Conservation (phyloP, 176 grass and related monocot species). For the Poa annua region DNA sequence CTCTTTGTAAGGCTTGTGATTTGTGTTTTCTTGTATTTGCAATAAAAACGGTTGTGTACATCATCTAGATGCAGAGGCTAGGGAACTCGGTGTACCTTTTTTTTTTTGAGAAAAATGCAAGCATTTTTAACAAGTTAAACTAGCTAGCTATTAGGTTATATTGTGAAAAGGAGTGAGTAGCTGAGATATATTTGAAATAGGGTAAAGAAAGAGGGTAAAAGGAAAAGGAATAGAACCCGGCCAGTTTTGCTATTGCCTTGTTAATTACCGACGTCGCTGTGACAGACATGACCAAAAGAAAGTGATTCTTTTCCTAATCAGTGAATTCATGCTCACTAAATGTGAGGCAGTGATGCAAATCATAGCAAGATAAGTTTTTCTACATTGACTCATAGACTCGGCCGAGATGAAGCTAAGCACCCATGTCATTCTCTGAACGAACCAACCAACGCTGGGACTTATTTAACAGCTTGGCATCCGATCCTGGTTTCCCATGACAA, state of each 20-base stretch:
- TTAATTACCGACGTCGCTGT: neutral
- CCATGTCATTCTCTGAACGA: neutral
- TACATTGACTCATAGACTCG: neutral
- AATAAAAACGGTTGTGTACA: too few relatives aligned
- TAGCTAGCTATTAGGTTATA: too few relatives aligned
- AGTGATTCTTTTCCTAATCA: neutral
- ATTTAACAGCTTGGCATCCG: neutral
- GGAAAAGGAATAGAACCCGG: too few relatives aligned
- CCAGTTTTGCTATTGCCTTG: neutral
- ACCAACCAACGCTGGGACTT: neutral
- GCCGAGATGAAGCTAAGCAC: neutral
- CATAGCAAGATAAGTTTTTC: neutral
- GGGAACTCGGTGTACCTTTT: too few relatives aligned
- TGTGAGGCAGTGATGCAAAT: neutral
- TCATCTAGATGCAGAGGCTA: too few relatives aligned
- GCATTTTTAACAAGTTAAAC: too few relatives aligned
- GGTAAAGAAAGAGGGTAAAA: too few relatives aligned
- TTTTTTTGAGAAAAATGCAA: too few relatives aligned
- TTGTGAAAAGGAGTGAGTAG: too few relatives aligned
- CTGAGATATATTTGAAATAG: too few relatives aligned
- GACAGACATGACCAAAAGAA: neutral
- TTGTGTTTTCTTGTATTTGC: too few relatives aligned
- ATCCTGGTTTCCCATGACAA: slow-evolving; percentile 18
- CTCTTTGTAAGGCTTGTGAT: too few relatives aligned
- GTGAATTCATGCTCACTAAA: neutral